Evolutionary conservation across 805 yeast species (phyloP).

Genomic region (Candida tammaniensis): DNA sequence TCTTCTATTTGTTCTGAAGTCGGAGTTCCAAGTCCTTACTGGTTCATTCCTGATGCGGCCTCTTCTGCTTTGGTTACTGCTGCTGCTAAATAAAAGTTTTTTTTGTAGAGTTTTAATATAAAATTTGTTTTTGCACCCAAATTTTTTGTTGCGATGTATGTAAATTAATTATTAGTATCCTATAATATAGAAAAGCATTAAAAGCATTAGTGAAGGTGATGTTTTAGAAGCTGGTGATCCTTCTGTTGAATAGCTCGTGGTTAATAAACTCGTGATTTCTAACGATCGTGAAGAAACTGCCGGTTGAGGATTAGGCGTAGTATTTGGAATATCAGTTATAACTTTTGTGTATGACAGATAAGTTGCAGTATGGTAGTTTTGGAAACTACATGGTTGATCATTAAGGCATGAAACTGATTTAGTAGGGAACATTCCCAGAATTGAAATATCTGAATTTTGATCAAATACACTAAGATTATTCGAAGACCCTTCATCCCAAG

Average conservation of each 20-base stretch:
- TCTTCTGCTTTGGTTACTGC: conserved; percentile 23
- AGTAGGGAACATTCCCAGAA: conserved; percentile 7
- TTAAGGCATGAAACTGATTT: conserved; percentile 7
- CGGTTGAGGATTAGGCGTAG: no score
- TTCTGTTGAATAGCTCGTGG: no score
- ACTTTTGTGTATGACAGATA: neutral
- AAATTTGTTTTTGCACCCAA: neutral
- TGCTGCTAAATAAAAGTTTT: conserved; percentile 3
- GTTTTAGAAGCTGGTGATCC: no score
- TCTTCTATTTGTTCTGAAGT: conserved; percentile 20
- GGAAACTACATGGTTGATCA: conserved; percentile 6
- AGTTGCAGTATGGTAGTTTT: neutral
- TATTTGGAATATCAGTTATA: neutral
- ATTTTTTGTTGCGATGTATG: no score
- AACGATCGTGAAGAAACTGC: no score
- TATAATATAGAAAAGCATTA: no score
- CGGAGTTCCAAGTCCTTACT: conserved; percentile 31
- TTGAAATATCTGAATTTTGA: conserved; percentile 1
- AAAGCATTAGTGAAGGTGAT: no score
- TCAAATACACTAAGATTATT: neutral
- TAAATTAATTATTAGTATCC: no score
- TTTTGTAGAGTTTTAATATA: neutral
- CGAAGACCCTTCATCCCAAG: conserved; percentile 1
- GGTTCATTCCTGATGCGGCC: conserved; percentile 25
- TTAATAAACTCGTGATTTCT: no score